phyloP scores from a whole-genome alignment of 1,284 basidiomycete genomes.

The Ustilago curta region DNA sequence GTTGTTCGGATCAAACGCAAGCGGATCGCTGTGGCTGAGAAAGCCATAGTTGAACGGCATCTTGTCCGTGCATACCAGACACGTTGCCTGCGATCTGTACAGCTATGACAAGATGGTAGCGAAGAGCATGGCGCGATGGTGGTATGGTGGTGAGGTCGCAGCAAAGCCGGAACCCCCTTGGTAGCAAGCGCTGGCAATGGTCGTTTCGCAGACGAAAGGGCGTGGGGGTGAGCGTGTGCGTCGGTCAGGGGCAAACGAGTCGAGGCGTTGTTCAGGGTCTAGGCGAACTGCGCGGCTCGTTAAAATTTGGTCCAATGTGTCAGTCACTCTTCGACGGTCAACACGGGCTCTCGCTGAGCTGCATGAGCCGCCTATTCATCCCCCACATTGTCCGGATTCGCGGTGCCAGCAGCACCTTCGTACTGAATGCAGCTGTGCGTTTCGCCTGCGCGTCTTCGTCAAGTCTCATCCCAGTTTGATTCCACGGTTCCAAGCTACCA shows the following conservation, averaged over 20 bases:
- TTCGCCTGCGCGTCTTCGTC: no score
- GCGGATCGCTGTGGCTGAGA: conserved; percentile 47
- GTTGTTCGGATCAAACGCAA: conserved; percentile 46
- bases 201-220: background rate
- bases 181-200: no score
- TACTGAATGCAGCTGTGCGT: no score
- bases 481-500: background rate
- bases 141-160: conserved; percentile 3
- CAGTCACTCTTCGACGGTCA: background rate
- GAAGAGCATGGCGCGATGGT: background rate
- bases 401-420: no score
- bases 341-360: background rate
- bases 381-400: background rate
- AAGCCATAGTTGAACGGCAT: conserved; percentile 45
- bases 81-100: background rate
- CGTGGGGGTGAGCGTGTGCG: background rate
- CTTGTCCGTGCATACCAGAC: background rate
- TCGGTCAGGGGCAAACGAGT: background rate
- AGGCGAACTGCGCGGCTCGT: background rate
- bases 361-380: background rate
- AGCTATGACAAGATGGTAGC: background rate
- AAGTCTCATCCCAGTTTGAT: background rate
- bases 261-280: background rate
- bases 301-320: background rate
- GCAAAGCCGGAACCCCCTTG: no score